Percentiles rank a stretch among this genome's conserved stretches.
These are phyloP conservation scores for Yamadazyma scolyti DNA, from an alignment of 805 yeast genomes.

Conservation along the genomic window DNA sequence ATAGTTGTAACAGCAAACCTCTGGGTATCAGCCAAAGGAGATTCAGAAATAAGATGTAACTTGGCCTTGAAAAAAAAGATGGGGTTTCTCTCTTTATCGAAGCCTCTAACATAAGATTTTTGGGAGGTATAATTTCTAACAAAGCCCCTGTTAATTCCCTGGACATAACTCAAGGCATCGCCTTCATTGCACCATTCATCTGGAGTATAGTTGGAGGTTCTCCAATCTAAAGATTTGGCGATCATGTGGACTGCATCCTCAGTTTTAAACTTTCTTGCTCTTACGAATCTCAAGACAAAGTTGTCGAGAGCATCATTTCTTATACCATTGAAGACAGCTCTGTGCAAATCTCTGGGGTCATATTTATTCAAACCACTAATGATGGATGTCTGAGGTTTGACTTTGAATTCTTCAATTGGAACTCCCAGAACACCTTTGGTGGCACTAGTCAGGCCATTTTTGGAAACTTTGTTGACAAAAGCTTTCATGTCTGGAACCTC, in stretches of 20 bases:
- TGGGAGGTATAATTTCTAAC: conserved; percentile 56
- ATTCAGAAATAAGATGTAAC: conserved; percentile 54
- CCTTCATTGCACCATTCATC: conserved; percentile 66
- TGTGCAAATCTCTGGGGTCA: conserved; percentile 48
- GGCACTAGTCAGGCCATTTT: conserved; percentile 1
- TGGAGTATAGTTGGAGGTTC: conserved; percentile 55
- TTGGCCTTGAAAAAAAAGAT: conserved; percentile 78
- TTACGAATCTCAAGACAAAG: conserved; percentile 64
- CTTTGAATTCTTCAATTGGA: conserved; percentile 9
- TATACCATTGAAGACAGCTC: conserved; percentile 34
- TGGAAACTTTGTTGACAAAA: conserved; percentile 6
- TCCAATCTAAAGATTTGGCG: conserved; percentile 72
- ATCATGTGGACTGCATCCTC: conserved; percentile 69
- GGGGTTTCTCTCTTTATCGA: conserved; percentile 72
- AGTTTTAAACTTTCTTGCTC: conserved; percentile 85
- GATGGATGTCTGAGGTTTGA: conserved; percentile 28
- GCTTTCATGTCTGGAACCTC: conserved; percentile 12
- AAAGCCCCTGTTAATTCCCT: conserved; percentile 40
- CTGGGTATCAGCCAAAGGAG: conserved; percentile 66
- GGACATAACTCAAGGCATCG: conserved; percentile 57
- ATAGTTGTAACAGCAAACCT: conserved; percentile 71
- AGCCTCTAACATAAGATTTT: conserved; percentile 73
- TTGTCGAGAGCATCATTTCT: conserved; percentile 84
- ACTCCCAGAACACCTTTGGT: conserved; percentile 1
- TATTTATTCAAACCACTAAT: conserved; percentile 50